Base-by-base conservation (phyloP, 768 basidiomycete species). In the Porpolomopsis calyptriformis region DNA sequence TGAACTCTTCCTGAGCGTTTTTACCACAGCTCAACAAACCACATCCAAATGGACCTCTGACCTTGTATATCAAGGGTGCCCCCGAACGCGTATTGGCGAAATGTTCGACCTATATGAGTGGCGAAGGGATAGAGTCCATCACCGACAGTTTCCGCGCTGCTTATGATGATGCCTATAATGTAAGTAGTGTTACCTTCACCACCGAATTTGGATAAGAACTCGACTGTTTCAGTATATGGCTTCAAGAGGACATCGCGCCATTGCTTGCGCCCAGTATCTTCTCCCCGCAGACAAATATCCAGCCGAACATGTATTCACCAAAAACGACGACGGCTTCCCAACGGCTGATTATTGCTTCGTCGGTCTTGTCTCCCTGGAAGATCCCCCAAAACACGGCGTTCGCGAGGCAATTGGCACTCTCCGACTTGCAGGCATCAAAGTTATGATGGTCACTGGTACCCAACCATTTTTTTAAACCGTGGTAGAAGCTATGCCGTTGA, bases 401-500 rank as follows among this genome's bases (percentile, higher is more conserved):
- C 74, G 81, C 26, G 78, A 83, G 53, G 81, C 80, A 8, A 80
- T 83, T 52, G 80, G 80, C 4, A 80, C 78, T 20, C 73, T 83
- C 43, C 73, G 81, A 47, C 67, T 81, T 6, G 80, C 81, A 2
- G 81, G 81, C 1, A 83, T 82, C 57, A 82, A 80, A 59, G 79
- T 83, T 26, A 82, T 82, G 76, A 83, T 83, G 81, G 77, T 83
- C 4, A 83, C 80, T 19, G 80, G 78, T 74, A 23, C 43, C 65
- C 33, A 29, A 22, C 8, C 12, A 4, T 18, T 49, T 23, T 41
- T 27, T 20, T 16, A 38, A 10, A 18, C 33, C 43, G 10, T 6
- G 20, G 7, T 3, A 31, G 8, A 11, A 22, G 9, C 18, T 40
- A 39, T 18, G 38, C 19, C 10, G 29, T 40, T 38, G 31, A 43